Base-by-base conservation (phyloP, 2,329 filamentous ascomycete species). In the Cercospora citrullina region DNA sequence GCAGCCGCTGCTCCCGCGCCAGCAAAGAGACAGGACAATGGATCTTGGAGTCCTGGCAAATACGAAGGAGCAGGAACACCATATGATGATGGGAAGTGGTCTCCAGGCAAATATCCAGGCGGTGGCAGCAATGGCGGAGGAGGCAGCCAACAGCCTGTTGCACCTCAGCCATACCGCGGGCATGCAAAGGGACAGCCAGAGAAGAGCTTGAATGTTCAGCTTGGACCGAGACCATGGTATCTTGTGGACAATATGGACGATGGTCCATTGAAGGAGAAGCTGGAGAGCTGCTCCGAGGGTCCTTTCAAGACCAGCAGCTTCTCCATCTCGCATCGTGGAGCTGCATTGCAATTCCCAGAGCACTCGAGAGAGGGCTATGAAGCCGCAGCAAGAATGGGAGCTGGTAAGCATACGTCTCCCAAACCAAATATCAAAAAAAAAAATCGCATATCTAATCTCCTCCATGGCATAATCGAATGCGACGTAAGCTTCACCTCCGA, bases 401-500 rank as follows among this genome's bases (percentile, higher is more conserved):
- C 88, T 5, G 89, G 88, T 67, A 5, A 12, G 59, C 48, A 51
- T n/a, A 5, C 57, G 21, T 14, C 5, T 14, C 9, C 10, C 18
- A 64, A 65, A 60, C 23, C 23, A 53, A 33, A 18, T 1, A 5
- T 42, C 30, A 55, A 51, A 14, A 1, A 39, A 55, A 51, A 14
- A 1, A 39, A 7, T n/a, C 5, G 14, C 33, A 39, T 6, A 18
- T 12, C 31, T 21, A 9, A 45, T 21, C 16, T 58, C 21, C 53
- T 61, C 7, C 12, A 75, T n/a, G 75, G 74, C 51, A 82, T 90
- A 53, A 83, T 89, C 62, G 89, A 91, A 79, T 91, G 89, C 77
- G 89, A 91, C 76, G 88, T 90, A 16, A 83, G 86, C 39, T 90
- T 91, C 79, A 90, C 89, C 67, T 84, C 82, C 71, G 89, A 91